Evolutionary conservation across 495 filamentous ascomycete species (phyloP), one percentile per base, ranked within the genome.

Genomic region (Hyaloscypha variabilis): DNA sequence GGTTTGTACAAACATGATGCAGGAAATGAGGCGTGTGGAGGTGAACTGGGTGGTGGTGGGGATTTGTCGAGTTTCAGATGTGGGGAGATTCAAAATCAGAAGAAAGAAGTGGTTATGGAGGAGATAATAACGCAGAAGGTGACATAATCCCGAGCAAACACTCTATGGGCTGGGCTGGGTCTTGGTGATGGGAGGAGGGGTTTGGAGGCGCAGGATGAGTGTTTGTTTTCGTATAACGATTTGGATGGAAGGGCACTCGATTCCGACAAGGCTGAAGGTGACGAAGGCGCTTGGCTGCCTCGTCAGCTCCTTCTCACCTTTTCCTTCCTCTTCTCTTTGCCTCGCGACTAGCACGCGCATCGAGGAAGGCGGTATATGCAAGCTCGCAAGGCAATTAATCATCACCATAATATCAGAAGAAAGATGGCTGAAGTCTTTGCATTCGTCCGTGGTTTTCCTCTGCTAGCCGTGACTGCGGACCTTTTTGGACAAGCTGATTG

Each of bases 1-100:
- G 19, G 60, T 4, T 10, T 53, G 55, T 23, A 69, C 67, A 60
- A 63, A 69, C 67, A 69, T 69, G 30, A 54, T 67, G 63, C 21
- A 30, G 66, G 53, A 46, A 28, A 46, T 36, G 30, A 36, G 31
- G 23, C 11, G 21, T 58, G 53, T 68, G 71, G 61, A 62, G 63
- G 68, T 62, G 58, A 66, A 58, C 60, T n/a, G 25, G 28, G 6
- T 49, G 60, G n/a, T n/a, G 10, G 30, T 19, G 52, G 19, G 34
- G 34, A 57, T 46, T 59, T 59, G 31, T 46, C 3, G 31, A 39
- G 57, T 59, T 58, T 42, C 57, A 59, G 21, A 59, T 8, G 29
- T 21, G 25, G 29, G 49, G 39, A 46, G 39, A 46, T 19, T 46
- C 39, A 46, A 17, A 46, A 46, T 46, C 39, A 46, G 39, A 46